These are phyloP conservation scores for Capronia coronata DNA, from an alignment of 2,329 filamentous ascomycete genomes.

Conservation along the genomic window DNA sequence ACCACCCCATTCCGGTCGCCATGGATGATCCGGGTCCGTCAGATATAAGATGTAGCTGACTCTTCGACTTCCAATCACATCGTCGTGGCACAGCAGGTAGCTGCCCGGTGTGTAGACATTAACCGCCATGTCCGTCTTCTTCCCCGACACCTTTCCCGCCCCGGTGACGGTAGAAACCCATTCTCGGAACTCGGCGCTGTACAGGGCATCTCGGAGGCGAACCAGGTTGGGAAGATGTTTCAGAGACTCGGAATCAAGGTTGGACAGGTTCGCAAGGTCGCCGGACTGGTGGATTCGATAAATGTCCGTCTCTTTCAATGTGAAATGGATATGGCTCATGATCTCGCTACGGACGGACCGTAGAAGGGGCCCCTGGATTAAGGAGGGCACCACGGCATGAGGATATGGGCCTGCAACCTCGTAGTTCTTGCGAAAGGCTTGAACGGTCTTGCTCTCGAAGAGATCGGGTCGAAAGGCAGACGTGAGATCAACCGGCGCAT, in stretches of 20 bases:
- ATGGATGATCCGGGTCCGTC: constrained; percentile 82
- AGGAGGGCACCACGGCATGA: constrained; percentile 76
- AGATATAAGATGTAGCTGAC: constrained; percentile 97
- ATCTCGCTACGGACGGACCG: constrained; percentile 85
- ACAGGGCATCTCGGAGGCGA: constrained; percentile 84
- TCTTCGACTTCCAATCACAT: constrained; percentile 93
- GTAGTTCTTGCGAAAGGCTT: constrained; percentile 41
- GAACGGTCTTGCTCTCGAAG: constrained; percentile 37
- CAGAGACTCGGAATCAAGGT: constrained; percentile 78
- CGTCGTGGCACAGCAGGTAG: constrained; percentile 92
- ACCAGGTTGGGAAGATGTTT: constrained; percentile 84
- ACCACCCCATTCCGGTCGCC: constrained; percentile 89
- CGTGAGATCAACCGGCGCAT: constrained; percentile 26
- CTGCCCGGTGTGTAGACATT: constrained; percentile 97
- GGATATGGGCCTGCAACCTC: constrained; percentile 59
- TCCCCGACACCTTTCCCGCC: constrained; percentile 78
- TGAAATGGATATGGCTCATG: constrained; percentile 84
- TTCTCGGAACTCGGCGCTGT: constrained; percentile 80
- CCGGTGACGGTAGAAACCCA: constrained; percentile 82
- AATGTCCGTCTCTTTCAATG: constrained; percentile 97
- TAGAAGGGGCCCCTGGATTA: constrained; percentile 75
- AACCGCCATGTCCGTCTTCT: constrained; percentile 98
- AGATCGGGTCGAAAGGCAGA: constrained; percentile 41
- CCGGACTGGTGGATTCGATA: constrained; percentile 99
- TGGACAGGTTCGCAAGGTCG: constrained; percentile 92